Evolutionary conservation across 2,329 filamentous ascomycete species (phyloP), one percentile per base, ranked within the genome.

Genomic region (Ophiostoma piceae): DNA sequence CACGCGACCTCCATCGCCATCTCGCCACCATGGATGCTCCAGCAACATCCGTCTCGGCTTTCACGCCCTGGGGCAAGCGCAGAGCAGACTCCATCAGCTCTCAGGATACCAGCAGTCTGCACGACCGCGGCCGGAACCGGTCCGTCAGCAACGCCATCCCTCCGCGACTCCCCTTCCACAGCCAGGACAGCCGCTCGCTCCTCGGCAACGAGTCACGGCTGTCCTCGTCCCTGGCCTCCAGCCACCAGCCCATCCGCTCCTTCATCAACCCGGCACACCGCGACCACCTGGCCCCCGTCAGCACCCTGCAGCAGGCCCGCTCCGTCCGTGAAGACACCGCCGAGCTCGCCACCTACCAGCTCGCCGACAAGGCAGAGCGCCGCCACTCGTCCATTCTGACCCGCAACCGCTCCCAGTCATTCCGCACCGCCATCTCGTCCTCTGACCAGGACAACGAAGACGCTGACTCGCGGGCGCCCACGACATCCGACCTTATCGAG

Each of bases 281-380:
- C 72, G 86, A 87, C 60, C 80, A 37, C 26, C 4, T 73, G 86
- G 84, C 80, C 54, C 83, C 84, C 22, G 77, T 86, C 79, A 91
- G 94, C 76, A 90, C 87, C 74, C 85, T 87, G 22, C 87, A 92
- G 74, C 91, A 92, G 78, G 90, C 92, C 43, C 87, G 89, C 71
- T 91, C 88, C 73, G 90, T 97, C 57, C 90, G 93, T 73, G 90
- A 95, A 79, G 90, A 95, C 77, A 96, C 93, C 2, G 92, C 92
- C 68, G 92, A 96, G 79, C 84, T 97, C 70, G 93, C 93, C 62
- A 92, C 87, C 22, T 92, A 94, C 77, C 89, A 92, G 67, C 84
- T 97, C 37, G 89, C 89, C 54, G 87, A 91, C 74, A 84, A 84
- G 74, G 80, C 83, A 70, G 78, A 80, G 71, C 78, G 77, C 41